phyloP scores from a whole-genome alignment of 1,139 yeast genomes.

The Pichia sp. region DNA sequence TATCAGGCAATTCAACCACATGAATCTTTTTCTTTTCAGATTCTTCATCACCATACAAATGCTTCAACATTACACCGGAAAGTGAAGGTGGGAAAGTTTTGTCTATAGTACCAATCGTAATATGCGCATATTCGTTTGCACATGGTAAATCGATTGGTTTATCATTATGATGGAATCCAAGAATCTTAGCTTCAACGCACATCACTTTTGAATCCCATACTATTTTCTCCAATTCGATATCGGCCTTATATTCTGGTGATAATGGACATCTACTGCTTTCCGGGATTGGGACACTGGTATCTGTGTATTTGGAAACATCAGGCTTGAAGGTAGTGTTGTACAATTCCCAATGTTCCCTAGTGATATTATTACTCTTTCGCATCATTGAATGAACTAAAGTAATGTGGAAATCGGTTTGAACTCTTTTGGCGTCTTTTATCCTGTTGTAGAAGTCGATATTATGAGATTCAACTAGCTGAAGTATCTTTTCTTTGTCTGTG shows the following conservation, averaged over 20 bases:
- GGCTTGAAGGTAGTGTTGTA: conserved; percentile 14
- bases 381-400: conserved; percentile 65
- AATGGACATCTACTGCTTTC: conserved; percentile 28
- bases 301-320: conserved; percentile 15
- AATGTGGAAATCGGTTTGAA: conserved; percentile 69
- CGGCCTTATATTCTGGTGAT: conserved; percentile 19
- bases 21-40: conserved; percentile 14
- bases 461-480: conserved; percentile 1
- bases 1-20: conserved; percentile 15
- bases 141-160: conserved; percentile 27
- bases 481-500: conserved; percentile 6
- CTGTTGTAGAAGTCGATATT: conserved; percentile 8
- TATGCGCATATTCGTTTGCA: conserved; percentile 58
- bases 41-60: conserved; percentile 16
- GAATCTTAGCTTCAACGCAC: conserved; percentile 53
- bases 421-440: conserved; percentile 29
- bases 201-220: conserved; percentile 54
- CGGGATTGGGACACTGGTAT: conserved; percentile 12
- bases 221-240: conserved; percentile 43
- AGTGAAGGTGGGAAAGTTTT: conserved; percentile 26
- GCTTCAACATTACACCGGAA: conserved; percentile 41
- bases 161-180: conserved; percentile 26
- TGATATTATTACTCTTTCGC: conserved; percentile 32
- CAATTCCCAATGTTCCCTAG: conserved; percentile 21
- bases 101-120: conserved; percentile 65